Evolutionary conservation across 2,329 filamentous ascomycete genomes (phyloP), one percentile per base, ranked within the genome.

Genomic region (Fusarium buxicola): DNA sequence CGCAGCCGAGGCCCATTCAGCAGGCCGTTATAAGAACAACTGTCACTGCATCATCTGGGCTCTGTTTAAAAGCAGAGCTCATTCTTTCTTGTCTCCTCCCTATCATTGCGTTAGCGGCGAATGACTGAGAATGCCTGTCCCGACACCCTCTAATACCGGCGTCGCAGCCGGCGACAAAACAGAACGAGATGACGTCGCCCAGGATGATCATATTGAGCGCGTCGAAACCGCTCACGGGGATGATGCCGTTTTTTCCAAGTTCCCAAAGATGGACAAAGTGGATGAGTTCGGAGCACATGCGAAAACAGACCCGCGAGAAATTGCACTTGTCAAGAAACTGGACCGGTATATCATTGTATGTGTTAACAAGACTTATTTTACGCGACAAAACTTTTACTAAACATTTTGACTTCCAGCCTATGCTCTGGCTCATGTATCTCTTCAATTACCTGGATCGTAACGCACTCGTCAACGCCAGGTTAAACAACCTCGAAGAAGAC

Each of bases 381-480:
- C 4, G 4, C 11, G 6, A 31, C 5, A 11, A 8, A 16, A 8
- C n/a, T n/a, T 15, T 10, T 21, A n/a, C 25, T 30, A 7, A 35
- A 15, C 10, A 2, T 3, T 2, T 21, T 45, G 10, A 48, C 6
- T 52, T 27, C 0, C 1, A 74, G 66, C 73, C 74, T 0, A 75
- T 75, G 49, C 24, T 76, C 3, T 76, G 74, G 63, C 60, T 73
- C 8, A 78, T 81, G 71, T 81, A 80, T n/a, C 74, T 76, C 1
- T 67, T 77, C 31, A 76, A 76, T 31, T 76, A 76, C 34, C 73
- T 82, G 3, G 82, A 85, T 56, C 74, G 81, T 12, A 84, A 84
- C 47, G 83, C 86, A 32, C 83, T 87, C 52, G 84, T 85, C 5
- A 82, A 84, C 15, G 85, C 85, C 3, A 76, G 80, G 21, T 71